Evolutionary conservation across 176 grass and related monocot species (phyloP), one percentile per base, ranked within the genome.

Genomic region (Carex parvula): DNA sequence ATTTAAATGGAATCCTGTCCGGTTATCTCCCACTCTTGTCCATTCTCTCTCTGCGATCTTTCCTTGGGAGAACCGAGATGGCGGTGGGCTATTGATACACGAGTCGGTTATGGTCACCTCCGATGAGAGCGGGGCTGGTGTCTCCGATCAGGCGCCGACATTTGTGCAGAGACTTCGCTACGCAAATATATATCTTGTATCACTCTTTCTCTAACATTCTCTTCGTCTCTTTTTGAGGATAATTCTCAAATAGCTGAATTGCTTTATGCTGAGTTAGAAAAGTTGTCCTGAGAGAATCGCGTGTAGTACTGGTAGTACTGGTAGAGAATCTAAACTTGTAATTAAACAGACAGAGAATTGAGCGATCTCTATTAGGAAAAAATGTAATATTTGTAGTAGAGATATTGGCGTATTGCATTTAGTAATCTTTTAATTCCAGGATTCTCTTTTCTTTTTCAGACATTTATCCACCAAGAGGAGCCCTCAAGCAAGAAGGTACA

Each of bases 401-500:
- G 62, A 61, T 75, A 62, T 84, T 79, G 17, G 60, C 54, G 37
- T 75, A 39, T 84, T 79, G 17, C 72, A 66, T 82, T 67, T 52
- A 82, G 39, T 76, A 48, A 21, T 15, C 2, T 66, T n/a, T 41
- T 85, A 52, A 64, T 67, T 80, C 3, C 22, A 57, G n/a, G 15
- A 68, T 5, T 57, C 8, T 71, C 3, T 85, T 18, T 41, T 83
- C 74, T 57, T 53, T 63, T 87, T 88, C 85, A 98, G 96, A 91
- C 62, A 17, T 82, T 95, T 89, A 91, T 82, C 58, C 62, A 90
- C 77, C 50, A 33, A 30, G 86, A 88, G 59, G 89, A 86, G 64
- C 48, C 85, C 57, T 72, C 80, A 69, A 80, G 70, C 67, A 30
- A 82, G 37, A 86, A 94, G 94, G 94, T 97, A 55, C 72, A 56